Conservation (phyloP, 1,139 yeast genomes). For the Eremothecium sinecaudum region DNA sequence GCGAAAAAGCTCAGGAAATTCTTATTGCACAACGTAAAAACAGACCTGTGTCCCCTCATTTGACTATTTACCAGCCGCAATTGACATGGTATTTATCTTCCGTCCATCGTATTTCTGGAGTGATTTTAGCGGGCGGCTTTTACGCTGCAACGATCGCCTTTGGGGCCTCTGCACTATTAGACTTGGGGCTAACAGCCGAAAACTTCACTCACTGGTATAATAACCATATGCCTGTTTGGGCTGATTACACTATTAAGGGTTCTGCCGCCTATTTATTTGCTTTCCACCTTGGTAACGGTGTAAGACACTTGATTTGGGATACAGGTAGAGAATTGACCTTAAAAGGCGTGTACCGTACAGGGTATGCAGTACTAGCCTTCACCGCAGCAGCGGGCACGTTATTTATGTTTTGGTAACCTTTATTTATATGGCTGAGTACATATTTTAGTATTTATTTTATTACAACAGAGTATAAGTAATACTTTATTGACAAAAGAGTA, state of each 20-base stretch:
- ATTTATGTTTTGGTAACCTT: constrained; percentile 32
- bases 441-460: no score
- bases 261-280: constrained; percentile 74
- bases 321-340: constrained; percentile 66
- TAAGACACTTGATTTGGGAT: constrained; percentile 94
- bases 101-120: constrained; percentile 83
- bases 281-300: constrained; percentile 75
- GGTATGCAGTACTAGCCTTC: constrained; percentile 70
- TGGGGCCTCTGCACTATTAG: constrained; percentile 60
- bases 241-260: constrained; percentile 58
- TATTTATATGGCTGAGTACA: no score
- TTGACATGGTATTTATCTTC: constrained; percentile 73
- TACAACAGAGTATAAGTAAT: no score
- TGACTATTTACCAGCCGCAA: constrained; percentile 83
- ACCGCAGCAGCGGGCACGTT: constrained; percentile 58
- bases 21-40: constrained; percentile 73
- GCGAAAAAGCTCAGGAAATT: constrained; percentile 56
- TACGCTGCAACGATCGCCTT: constrained; percentile 69
- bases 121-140: constrained; percentile 66
- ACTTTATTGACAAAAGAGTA: no score
- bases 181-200: constrained; percentile 55
- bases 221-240: constrained; percentile 51
- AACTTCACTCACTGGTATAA: constrained; percentile 42
- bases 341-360: constrained; percentile 87
- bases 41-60: constrained; percentile 90